phyloP scores from a whole-genome alignment of 2,329 filamentous ascomycete genomes.

The Diaporthe citrichinensis region DNA sequence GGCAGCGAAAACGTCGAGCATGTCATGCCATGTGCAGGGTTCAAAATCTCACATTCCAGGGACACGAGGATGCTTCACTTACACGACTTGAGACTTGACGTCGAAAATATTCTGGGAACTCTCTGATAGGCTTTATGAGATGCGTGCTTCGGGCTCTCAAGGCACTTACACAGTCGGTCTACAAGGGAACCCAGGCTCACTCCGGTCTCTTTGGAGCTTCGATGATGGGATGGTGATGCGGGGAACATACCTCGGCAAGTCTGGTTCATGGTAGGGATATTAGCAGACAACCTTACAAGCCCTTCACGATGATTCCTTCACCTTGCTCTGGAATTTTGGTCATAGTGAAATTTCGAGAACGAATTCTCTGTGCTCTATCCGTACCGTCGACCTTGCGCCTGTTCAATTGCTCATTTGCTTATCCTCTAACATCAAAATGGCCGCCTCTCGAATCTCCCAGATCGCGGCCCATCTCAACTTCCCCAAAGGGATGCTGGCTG shows the following conservation, averaged over 20 bases:
- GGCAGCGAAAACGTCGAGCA: not conserved
- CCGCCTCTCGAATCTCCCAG: conserved; percentile 75
- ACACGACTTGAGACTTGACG: not conserved
- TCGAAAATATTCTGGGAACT: not conserved
- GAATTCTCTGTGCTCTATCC: not conserved
- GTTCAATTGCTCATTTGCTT: not conserved
- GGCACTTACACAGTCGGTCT: conserved; percentile 3
- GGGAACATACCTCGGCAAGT: conserved; percentile 34
- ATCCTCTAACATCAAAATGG: conserved; percentile 51
- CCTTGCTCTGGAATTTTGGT: not conserved
- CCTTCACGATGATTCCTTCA: not conserved
- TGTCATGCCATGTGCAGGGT: not conserved
- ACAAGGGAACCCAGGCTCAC: not conserved
- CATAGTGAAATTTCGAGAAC: no score
- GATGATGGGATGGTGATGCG: conserved; percentile 27
- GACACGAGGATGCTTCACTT: not conserved
- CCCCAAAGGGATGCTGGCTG: conserved; percentile 82
- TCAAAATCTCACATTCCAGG: not conserved
- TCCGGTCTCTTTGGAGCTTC: not conserved
- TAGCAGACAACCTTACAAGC: not conserved
- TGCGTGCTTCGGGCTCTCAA: not conserved
- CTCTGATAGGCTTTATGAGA: not conserved
- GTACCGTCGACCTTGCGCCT: not conserved
- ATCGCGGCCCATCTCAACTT: conserved; percentile 86
- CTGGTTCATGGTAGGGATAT: not conserved